Evolutionary conservation across 768 basidiomycete species (phyloP).

Genomic region (Psilocybe cubensis): DNA sequence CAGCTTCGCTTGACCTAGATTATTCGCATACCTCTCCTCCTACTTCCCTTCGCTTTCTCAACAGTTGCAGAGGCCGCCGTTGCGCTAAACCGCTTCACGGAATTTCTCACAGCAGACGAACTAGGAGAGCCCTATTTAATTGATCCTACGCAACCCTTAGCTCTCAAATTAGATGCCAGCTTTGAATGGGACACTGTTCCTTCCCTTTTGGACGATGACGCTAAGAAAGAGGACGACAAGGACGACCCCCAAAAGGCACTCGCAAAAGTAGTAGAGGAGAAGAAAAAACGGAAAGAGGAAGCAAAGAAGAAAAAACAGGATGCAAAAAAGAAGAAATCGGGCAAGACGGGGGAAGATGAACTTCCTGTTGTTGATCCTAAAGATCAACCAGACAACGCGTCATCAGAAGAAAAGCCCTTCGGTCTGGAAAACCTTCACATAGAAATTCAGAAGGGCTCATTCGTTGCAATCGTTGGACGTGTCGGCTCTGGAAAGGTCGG

Average conservation of each 20-base stretch:
- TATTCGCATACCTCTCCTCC: conserved; percentile 59
- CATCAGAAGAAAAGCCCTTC: conserved; percentile 51
- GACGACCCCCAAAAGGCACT: conserved; percentile 8
- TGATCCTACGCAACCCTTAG: conserved; percentile 37
- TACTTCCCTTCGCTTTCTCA: conserved; percentile 58
- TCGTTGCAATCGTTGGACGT: conserved; percentile 74
- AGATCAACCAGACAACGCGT: conserved; percentile 9
- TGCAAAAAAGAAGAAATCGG: conserved; percentile 5
- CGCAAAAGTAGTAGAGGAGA: conserved; percentile 21
- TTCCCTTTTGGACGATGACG: conserved; percentile 22
- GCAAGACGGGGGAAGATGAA: neutral
- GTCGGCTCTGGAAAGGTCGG: conserved; percentile 74
- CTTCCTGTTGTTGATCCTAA: conserved; percentile 7
- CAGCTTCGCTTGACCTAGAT: conserved; percentile 36
- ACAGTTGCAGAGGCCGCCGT: conserved; percentile 52
- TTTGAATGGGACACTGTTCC: conserved; percentile 53
- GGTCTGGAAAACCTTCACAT: conserved; percentile 50
- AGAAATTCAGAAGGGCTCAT: conserved; percentile 53
- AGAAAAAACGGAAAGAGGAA: conserved; percentile 9
- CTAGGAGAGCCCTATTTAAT: conserved; percentile 49
- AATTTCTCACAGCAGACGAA: conserved; percentile 59
- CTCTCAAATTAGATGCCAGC: conserved; percentile 51
- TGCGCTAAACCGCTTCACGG: conserved; percentile 50
- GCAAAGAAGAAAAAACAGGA: conserved; percentile 12
- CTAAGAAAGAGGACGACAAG: conserved; percentile 19